A percentile compares a stretch with the other conserved stretches of the same genome.
Evolutionary conservation across 225 moss, liverwort and hornwort genomes (phyloP).

Genomic region (Pseudisothecium myosuroides): DNA sequence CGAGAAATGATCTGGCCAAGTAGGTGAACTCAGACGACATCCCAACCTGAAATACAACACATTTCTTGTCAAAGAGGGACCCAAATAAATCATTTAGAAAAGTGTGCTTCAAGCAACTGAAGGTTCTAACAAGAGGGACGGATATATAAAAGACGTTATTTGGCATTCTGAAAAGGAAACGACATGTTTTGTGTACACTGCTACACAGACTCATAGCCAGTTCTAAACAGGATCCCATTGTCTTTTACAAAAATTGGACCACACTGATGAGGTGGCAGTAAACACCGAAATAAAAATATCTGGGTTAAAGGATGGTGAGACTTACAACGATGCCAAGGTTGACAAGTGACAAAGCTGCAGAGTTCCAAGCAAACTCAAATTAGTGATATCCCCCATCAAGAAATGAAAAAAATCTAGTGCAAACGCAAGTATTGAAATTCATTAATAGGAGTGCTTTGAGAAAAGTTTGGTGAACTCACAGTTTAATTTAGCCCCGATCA

Average conservation of each 20-base stretch:
- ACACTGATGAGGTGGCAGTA: not conserved
- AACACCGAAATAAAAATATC: not conserved
- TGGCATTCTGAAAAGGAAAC: not conserved
- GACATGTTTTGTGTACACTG: not conserved
- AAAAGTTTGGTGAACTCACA: slow-evolving; percentile 14
- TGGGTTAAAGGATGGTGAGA: not conserved
- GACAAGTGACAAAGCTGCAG: slow-evolving; percentile 83
- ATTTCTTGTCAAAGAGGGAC: not conserved
- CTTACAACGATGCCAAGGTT: slow-evolving; percentile 95
- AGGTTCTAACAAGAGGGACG: no score
- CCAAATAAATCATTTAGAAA: no score
- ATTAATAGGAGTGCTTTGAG: not conserved
- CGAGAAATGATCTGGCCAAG: slow-evolving; percentile 85
- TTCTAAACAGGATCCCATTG: not conserved
- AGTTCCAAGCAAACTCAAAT: not conserved
- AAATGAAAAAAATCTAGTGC: not conserved
- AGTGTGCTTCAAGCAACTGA: not conserved
- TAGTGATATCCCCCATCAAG: not conserved
- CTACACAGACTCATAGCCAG: not conserved
- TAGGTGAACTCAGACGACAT: slow-evolving; percentile 95
- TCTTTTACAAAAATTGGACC: not conserved
- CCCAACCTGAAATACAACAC: slow-evolving; percentile 44
- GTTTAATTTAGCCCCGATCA: slow-evolving; percentile 87
- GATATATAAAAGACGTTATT: not conserved
- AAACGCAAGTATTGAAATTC: not conserved